phyloP scores from a whole-genome alignment of 2,329 filamentous ascomycete species.

The Cyphellophora attinorum region DNA sequence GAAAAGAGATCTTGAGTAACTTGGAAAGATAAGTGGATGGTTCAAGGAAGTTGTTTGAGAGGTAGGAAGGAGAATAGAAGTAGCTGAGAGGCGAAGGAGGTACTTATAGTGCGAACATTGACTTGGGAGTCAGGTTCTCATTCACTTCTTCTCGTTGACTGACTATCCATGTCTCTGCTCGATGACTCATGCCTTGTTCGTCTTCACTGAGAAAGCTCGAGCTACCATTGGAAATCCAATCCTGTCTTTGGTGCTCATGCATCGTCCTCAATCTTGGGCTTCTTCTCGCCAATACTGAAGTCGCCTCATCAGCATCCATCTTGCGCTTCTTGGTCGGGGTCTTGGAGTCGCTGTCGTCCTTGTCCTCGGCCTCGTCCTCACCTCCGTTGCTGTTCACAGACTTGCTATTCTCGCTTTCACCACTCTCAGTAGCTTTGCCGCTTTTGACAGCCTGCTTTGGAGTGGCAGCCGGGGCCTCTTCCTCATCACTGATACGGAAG shows the following conservation, averaged over 20 bases:
- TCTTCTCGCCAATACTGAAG: not conserved
- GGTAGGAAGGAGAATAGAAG: slow-evolving; percentile 1
- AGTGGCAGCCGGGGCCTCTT: no score
- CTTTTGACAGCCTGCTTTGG: no score
- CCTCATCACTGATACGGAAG: no score
- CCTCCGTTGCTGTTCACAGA: no score
- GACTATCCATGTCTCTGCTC: not conserved
- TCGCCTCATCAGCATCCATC: not conserved
- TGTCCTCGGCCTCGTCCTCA: no score
- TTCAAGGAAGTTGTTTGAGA: not conserved
- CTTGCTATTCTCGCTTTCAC: no score
- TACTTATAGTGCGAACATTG: no score
- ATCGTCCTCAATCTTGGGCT: not conserved
- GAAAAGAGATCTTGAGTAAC: no score
- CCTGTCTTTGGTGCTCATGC: not conserved
- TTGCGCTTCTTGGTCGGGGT: not conserved
- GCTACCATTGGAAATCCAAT: no score
- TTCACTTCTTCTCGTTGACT: not conserved
- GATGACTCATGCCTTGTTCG: not conserved
- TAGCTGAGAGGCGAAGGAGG: not conserved
- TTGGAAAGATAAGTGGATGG: not conserved
- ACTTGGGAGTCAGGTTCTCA: no score
- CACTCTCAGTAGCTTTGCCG: no score
- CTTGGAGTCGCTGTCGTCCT: no score
- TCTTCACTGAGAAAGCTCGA: not conserved